Conservation (phyloP, 2,329 filamentous ascomycete species). For the Fusarium annulatum region DNA sequence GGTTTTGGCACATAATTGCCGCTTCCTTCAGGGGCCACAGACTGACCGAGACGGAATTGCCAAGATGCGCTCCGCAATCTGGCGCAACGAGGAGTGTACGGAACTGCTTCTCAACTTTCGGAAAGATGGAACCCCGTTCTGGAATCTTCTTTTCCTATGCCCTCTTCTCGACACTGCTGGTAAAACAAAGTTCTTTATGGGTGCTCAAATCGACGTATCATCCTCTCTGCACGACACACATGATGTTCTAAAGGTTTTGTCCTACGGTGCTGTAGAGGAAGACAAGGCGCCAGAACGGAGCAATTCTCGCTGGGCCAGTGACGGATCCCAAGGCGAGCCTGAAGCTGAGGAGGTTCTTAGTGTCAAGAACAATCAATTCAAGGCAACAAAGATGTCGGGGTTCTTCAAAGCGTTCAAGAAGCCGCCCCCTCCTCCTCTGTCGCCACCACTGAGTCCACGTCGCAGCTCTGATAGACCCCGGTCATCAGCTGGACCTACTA, state of each 20-base stretch:
- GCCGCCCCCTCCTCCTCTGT: slow-evolving; percentile 35
- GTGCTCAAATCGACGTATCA: slow-evolving; percentile 68
- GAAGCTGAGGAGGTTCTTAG: slow-evolving; percentile 47
- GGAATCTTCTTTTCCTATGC: slow-evolving; percentile 66
- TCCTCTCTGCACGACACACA: slow-evolving; percentile 61
- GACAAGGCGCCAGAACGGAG: slow-evolving; percentile 21
- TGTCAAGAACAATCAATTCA: slow-evolving; percentile 31
- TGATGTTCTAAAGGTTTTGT: slow-evolving; percentile 63
- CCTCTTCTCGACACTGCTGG: slow-evolving; percentile 62
- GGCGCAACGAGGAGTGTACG: slow-evolving; percentile 56
- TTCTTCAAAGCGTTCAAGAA: slow-evolving; percentile 53
- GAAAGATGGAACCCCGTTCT: slow-evolving; percentile 64
- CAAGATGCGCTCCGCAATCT: slow-evolving; percentile 56
- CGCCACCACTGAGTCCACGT: slow-evolving; percentile 42
- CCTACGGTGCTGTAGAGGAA: slow-evolving; percentile 46
- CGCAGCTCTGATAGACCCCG: slow-evolving; percentile 42
- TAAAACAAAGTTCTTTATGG: slow-evolving; percentile 63
- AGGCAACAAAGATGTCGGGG: slow-evolving; percentile 42
- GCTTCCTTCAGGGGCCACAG: slow-evolving; percentile 60
- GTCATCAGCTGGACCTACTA: slow-evolving; percentile 36
- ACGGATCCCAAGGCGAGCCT: slow-evolving; percentile 27
- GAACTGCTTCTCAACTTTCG: slow-evolving; percentile 64
- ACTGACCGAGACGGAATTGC: slow-evolving; percentile 56
- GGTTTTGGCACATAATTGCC: slow-evolving; percentile 61
- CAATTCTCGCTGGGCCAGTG: slow-evolving; percentile 28